Evolutionary conservation across 208 protist genomes (phyloP).

Genomic region (Naegleria lovaniensis): DNA sequence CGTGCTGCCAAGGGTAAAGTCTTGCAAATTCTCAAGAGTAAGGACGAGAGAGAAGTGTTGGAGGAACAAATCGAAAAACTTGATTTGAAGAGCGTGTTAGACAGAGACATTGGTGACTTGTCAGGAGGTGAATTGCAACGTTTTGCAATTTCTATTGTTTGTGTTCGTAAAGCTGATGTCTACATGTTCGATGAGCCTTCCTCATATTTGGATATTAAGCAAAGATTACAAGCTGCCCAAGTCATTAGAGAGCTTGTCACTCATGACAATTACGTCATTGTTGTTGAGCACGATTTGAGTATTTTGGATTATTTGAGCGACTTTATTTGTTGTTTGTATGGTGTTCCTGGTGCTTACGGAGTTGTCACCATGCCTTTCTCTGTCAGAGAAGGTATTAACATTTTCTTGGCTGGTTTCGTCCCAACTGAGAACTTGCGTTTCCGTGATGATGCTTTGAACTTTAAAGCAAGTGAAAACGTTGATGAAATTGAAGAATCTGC

Average conservation of each 20-base stretch:
- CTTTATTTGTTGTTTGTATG: constrained; percentile 98
- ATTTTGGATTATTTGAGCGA: constrained; percentile 99
- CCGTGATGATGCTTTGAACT: constrained; percentile 91
- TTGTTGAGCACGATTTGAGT: constrained; percentile 99
- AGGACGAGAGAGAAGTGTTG: constrained; percentile 68
- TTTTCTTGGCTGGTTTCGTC: constrained; percentile 98
- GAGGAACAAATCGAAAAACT: constrained; percentile 59
- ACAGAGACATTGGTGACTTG: constrained; percentile 87
- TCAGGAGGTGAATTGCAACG: constrained; percentile 99
- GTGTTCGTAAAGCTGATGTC: constrained; percentile 65
- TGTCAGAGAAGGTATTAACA: constrained; percentile 99
- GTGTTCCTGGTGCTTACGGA: constrained; percentile 97
- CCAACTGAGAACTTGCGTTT: constrained; percentile 99
- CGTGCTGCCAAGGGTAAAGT: constrained; percentile 90
- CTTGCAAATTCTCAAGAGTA: constrained; percentile 73
- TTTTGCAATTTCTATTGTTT: constrained; percentile 93
- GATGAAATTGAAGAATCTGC: constrained; percentile 1
- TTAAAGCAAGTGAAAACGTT: constrained; percentile 56
- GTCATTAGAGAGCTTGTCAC: constrained; percentile 89
- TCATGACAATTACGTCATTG: constrained; percentile 92
- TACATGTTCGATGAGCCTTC: constrained; percentile 99
- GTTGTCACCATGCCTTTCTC: constrained; percentile 98
- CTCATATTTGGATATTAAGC: constrained; percentile 98
- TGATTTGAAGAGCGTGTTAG: constrained; percentile 83
- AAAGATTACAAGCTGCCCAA: constrained; percentile 93